Evolutionary conservation across 208 protist genomes (phyloP).

Genomic region (Tetramitus jugosus): DNA sequence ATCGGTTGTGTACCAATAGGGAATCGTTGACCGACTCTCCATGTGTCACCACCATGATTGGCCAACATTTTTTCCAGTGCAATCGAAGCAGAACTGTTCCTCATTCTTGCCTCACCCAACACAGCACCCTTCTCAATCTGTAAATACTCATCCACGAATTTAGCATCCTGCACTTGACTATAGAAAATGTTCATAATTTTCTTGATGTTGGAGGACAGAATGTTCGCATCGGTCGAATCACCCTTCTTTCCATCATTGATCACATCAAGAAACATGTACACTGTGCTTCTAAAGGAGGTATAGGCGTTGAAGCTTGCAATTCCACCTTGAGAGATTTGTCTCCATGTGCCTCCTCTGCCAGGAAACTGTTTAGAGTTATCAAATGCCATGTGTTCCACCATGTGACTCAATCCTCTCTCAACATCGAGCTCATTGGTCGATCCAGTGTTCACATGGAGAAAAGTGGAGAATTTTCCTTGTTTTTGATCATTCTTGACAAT

Average conservation of each 20-base stretch:
- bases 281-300: slow-evolving; percentile 13
- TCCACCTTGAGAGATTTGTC: neutral
- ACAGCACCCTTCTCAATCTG: slow-evolving; percentile 24
- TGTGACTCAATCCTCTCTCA: slow-evolving; percentile 11
- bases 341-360: slow-evolving; percentile 24
- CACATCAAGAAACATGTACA: neutral
- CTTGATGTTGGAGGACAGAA: neutral
- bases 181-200: neutral
- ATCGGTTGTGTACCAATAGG: neutral
- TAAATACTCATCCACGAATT: neutral
- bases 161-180: neutral
- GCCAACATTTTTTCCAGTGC: neutral
- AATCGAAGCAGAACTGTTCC: neutral
- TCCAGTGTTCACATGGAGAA: neutral
- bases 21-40: neutral
- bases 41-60: slow-evolving; percentile 21
- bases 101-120: neutral
- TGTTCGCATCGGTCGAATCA: neutral
- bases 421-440: slow-evolving; percentile 5
- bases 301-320: slow-evolving; percentile 13
- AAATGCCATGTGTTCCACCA: slow-evolving; percentile 30
- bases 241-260: no score
- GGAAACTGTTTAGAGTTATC: slow-evolving; percentile 9
- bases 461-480: neutral
- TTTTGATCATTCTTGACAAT: neutral